A percentile compares a stretch with the other conserved stretches of the same genome.
Evolutionary conservation across 257 asterid species (phyloP).

Genomic region (Solanum rostratum): DNA sequence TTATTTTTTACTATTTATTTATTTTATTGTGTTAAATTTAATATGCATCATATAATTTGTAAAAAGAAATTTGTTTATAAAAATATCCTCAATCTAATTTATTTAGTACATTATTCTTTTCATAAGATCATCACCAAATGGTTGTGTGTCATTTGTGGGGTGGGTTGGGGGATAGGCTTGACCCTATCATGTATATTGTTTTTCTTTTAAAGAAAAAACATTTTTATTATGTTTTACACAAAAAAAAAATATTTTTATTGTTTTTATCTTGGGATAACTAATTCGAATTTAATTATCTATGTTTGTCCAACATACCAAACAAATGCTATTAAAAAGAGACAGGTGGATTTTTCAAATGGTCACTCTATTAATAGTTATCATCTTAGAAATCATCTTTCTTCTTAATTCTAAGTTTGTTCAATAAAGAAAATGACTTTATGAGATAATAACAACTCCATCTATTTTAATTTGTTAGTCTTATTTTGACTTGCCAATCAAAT

Average conservation of each 20-base stretch:
- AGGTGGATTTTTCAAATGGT: not conserved
- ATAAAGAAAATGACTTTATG: not conserved
- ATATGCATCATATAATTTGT: too few species aligned
- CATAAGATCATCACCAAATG: not conserved
- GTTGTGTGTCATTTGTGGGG: not conserved
- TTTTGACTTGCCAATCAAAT: not conserved
- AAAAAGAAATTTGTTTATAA: too few species aligned
- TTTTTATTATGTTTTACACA: too few species aligned
- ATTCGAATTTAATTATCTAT: too few species aligned
- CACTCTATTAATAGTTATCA: not conserved
- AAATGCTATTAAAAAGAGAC: not conserved
- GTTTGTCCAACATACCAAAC: not conserved
- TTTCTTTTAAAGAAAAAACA: too few species aligned
- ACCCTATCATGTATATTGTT: not conserved
- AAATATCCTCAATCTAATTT: too few species aligned
- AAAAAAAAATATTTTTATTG: too few species aligned
- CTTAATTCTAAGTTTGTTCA: not conserved
- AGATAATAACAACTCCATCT: not conserved
- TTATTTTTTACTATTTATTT: too few species aligned
- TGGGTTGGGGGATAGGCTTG: not conserved
- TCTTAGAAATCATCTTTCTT: not conserved
- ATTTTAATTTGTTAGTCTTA: not conserved
- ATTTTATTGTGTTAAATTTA: too few species aligned
- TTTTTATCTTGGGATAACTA: too few species aligned
- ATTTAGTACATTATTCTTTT: too few species aligned